Evolutionary conservation across 2,329 filamentous ascomycete species (phyloP).

Genomic region (Hypoxylon sp.): DNA sequence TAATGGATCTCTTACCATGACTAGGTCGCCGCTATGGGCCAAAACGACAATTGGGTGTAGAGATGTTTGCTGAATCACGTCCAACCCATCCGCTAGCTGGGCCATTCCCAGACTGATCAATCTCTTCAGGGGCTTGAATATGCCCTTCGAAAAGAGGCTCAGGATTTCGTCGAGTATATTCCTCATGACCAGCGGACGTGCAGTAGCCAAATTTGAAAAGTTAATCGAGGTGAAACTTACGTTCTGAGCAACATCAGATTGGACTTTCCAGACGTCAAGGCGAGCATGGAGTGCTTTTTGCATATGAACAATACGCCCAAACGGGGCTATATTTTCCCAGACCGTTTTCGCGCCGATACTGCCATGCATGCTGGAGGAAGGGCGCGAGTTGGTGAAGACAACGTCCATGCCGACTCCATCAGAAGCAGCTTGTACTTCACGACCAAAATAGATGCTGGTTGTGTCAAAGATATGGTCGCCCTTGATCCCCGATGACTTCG

Average conservation of each 20-base stretch:
- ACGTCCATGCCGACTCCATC: conserved; percentile 24
- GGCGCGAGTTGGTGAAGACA: conserved; percentile 27
- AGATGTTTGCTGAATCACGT: conserved; percentile 28
- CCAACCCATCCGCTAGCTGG: conserved; percentile 17
- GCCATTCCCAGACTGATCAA: conserved; percentile 19
- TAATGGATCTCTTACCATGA: conserved; percentile 22
- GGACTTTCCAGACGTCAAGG: conserved; percentile 16
- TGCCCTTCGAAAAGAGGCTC: conserved; percentile 12
- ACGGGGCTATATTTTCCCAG: conserved; percentile 25
- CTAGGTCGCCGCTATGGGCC: conserved; percentile 16
- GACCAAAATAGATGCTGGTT: conserved; percentile 25
- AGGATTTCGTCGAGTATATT: conserved; percentile 29
- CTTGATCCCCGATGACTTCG: conserved; percentile 26
- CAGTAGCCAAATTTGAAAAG: conserved; percentile 18
- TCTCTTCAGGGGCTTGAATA: conserved; percentile 26
- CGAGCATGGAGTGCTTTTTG: conserved; percentile 20
- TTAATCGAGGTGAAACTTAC: conserved; percentile 31
- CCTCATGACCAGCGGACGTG: conserved; percentile 32
- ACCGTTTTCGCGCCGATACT: too few species aligned
- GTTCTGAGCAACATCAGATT: conserved; percentile 26
- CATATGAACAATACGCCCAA: conserved; percentile 34
- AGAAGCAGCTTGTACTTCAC: conserved; percentile 24
- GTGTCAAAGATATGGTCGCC: conserved; percentile 21
- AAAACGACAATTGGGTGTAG: conserved; percentile 28
- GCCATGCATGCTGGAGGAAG: too few species aligned